These are phyloP conservation scores for Letharia lupina DNA, from an alignment of 495 filamentous ascomycete genomes.

Conservation along the genomic window DNA sequence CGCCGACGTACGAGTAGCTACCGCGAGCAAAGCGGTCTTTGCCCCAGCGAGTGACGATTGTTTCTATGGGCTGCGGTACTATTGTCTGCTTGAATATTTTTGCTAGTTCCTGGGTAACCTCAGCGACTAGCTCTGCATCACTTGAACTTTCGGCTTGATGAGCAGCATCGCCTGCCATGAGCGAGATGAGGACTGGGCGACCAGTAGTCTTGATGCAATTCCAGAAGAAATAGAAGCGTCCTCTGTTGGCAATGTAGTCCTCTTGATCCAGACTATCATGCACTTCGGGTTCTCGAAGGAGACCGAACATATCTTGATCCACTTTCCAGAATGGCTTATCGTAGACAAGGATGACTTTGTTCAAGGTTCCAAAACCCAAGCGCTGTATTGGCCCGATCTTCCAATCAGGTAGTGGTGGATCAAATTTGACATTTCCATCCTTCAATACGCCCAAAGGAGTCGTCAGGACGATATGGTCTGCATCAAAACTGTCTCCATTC, in stretches of 20 bases:
- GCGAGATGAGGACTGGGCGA: slow-evolving; percentile 73
- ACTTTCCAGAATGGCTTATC: slow-evolving; percentile 86
- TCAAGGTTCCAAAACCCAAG: slow-evolving; percentile 89
- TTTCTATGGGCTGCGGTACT: slow-evolving; percentile 72
- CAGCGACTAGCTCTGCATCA: slow-evolving; percentile 64
- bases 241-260: slow-evolving; percentile 56
- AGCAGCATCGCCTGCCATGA: slow-evolving; percentile 97
- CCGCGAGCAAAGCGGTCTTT: slow-evolving; percentile 81
- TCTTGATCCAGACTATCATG: slow-evolving; percentile 48
- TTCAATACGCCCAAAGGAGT: slow-evolving; percentile 88
- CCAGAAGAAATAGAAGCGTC: slow-evolving; percentile 95
- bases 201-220: slow-evolving; percentile 86
- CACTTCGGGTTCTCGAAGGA: slow-evolving; percentile 62
- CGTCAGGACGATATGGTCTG: slow-evolving; percentile 81
- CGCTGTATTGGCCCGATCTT: slow-evolving; percentile 74
- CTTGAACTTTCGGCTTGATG: slow-evolving; percentile 68
- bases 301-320: slow-evolving; percentile 87
- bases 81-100: slow-evolving; percentile 53
- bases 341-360: slow-evolving; percentile 92
- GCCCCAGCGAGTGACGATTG: slow-evolving; percentile 90
- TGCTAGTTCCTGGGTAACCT: slow-evolving; percentile 66
- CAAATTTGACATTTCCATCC: slow-evolving; percentile 61
- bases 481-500: slow-evolving; percentile 66
- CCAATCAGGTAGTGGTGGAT: slow-evolving; percentile 77
- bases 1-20: slow-evolving; percentile 87